Percentiles rank a stretch among this genome's conserved stretches.
These are phyloP conservation scores for Leptomonas pyrrhocoris DNA, from an alignment of 208 protist species.

Conservation along the genomic window DNA sequence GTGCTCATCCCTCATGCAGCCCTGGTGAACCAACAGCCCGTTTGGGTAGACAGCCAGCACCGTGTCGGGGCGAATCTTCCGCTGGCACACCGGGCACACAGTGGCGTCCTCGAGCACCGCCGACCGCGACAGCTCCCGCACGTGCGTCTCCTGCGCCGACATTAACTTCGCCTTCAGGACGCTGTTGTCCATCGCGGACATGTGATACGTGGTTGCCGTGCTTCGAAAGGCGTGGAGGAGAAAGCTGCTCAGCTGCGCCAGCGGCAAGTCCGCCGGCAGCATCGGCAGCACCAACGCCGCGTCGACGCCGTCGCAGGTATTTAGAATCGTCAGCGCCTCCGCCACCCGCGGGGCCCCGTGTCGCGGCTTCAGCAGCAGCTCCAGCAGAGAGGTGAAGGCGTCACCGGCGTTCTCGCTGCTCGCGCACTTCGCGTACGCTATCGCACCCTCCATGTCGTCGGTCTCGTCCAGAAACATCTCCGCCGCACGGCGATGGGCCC, in stretches of 20 bases:
- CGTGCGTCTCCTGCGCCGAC: conserved; percentile 26
- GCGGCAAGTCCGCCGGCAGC: conserved; percentile 60
- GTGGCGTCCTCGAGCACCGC: conserved; percentile 33
- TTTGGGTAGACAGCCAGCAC: conserved; percentile 72
- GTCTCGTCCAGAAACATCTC: conserved; percentile 67
- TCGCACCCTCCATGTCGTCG: conserved; percentile 42
- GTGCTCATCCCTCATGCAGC: conserved; percentile 56
- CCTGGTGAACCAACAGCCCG: conserved; percentile 66
- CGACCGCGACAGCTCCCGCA: conserved; percentile 29
- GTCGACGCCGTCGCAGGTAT: conserved; percentile 49
- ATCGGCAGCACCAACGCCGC: conserved; percentile 54
- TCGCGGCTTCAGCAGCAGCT: conserved; percentile 33
- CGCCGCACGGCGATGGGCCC: conserved; percentile 56
- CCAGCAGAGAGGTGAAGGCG: conserved; percentile 43
- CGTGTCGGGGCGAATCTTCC: conserved; percentile 55
- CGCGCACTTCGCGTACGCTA: conserved; percentile 53
- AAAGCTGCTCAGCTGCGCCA: conserved; percentile 49
- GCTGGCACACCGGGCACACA: conserved; percentile 67
- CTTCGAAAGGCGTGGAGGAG: conserved; percentile 52
- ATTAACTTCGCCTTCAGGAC: conserved; percentile 35
- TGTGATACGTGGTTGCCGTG: conserved; percentile 32
- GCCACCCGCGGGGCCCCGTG: conserved; percentile 20
- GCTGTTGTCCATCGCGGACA: conserved; percentile 38
- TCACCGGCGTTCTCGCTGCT: conserved; percentile 41
- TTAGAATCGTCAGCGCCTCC: conserved; percentile 54